Base-by-base conservation (phyloP, 2,329 filamentous ascomycete species). In the Graphilbum ipis-grandicollis region DNA sequence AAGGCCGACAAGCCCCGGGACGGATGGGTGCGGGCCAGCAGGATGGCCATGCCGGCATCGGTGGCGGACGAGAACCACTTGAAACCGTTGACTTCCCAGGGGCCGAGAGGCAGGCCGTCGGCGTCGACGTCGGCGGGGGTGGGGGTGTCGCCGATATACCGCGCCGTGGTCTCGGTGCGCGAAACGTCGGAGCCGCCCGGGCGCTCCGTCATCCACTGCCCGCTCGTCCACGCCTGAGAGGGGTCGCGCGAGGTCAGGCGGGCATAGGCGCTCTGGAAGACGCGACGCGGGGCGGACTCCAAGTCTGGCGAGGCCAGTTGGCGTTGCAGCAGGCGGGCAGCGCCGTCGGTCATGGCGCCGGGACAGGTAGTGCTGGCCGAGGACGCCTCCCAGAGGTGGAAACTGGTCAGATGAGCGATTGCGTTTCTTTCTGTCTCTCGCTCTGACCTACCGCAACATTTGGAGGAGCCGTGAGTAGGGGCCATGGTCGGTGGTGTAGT, bases 201-300 rank as follows among this genome's bases (percentile, higher is more conserved):
- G 3, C 77, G 62, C 46, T 82, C 77, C 0, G 78, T 83, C 78
- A 83, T 82, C 78, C 79, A 83, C 50, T 83, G 78, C 0, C 77
- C 77, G 30, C 69, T 78, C 0, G 76, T 83, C 78, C 77, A 83
- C 0, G 70, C 68, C 15, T 53, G 44, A 0, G 47, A 38, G 0
- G 60, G 55, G 19, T 76, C 61, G 5, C 66, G 58, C 4, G 65
- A 69, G 1, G 58, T 68, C 4, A 80, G 55, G 12, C 65, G 64
- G 6, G 54, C 48, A 43, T 64, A 71, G 4, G 67, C 68, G 30
- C 67, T 60, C 28, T 63, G 56, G 34, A 74, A 62, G 0, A 73
- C 63, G 15, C 45, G 44, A 8, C 55, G 54, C 42, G 59, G 52
- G 0, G 44, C 40, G 0, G 52, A 44, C 0, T 50, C 46, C 5